phyloP scores from a whole-genome alignment of 805 yeast genomes.

The Danielozyma ontarioensis region DNA sequence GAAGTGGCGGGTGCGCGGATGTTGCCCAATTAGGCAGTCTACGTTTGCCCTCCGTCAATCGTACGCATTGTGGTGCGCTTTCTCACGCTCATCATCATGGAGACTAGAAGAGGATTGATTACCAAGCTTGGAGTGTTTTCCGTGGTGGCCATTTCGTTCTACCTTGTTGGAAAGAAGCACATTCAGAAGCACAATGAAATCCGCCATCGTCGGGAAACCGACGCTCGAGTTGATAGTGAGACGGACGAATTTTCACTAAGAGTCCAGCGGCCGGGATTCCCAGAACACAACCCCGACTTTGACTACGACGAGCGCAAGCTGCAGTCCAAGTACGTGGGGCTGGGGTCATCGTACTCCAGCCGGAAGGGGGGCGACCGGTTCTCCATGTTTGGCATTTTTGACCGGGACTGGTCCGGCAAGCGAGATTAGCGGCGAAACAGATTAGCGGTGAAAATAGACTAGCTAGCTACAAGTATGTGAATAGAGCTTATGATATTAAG shows the following conservation, averaged over 20 bases:
- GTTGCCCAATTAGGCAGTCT: background rate
- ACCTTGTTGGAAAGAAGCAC: constrained; percentile 30
- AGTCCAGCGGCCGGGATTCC: constrained; percentile 52
- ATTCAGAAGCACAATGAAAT: constrained; percentile 29
- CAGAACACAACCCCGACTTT: constrained; percentile 27
- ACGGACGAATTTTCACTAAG: constrained; percentile 24
- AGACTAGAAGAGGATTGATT: constrained; percentile 32
- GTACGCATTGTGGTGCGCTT: too few species aligned
- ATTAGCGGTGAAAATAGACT: too few species aligned
- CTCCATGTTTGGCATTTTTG: constrained; percentile 24
- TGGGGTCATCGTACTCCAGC: constrained; percentile 55
- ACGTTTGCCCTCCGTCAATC: too few species aligned
- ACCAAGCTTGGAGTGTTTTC: constrained; percentile 29
- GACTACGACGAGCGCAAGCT: constrained; percentile 35
- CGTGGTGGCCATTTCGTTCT: constrained; percentile 25
- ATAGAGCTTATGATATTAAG: too few species aligned
- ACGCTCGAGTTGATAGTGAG: constrained; percentile 27
- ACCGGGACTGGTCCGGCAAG: constrained; percentile 7
- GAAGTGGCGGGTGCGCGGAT: background rate
- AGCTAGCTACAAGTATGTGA: too few species aligned
- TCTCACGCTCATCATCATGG: too few species aligned
- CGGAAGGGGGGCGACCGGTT: constrained; percentile 54
- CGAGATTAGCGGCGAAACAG: too few species aligned
- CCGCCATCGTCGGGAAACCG: constrained; percentile 31
- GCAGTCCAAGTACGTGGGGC: constrained; percentile 64